phyloP scores from a whole-genome alignment of 2,329 filamentous ascomycete species.

The Emmonsia crescens region DNA sequence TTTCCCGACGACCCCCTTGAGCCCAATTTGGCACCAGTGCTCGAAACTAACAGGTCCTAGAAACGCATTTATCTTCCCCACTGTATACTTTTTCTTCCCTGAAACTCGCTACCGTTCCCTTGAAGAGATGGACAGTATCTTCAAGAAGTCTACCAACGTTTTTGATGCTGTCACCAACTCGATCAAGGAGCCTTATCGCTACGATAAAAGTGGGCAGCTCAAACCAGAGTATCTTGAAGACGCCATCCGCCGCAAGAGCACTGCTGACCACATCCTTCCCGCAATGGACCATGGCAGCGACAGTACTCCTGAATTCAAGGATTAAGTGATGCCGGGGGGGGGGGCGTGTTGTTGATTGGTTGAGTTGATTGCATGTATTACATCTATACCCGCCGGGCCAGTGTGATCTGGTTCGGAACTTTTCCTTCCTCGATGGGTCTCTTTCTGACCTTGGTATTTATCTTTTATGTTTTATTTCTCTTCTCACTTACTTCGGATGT shows the following conservation, averaged over 20 bases:
- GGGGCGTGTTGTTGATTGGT: not conserved
- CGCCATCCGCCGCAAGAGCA: not conserved
- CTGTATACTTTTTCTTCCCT: conserved; percentile 31
- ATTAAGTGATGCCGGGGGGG: not conserved
- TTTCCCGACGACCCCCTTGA: not conserved
- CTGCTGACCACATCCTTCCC: not conserved
- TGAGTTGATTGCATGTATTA: not conserved
- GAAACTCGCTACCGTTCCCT: conserved; percentile 30
- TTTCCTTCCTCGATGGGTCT: not conserved
- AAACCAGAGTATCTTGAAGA: conserved; percentile 4
- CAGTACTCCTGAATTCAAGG: not conserved
- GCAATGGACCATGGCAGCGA: not conserved
- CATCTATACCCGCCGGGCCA: not conserved
- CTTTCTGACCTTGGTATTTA: not conserved
- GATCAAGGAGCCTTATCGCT: conserved; percentile 5
- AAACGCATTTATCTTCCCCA: conserved; percentile 10
- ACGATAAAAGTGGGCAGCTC: conserved; percentile 3
- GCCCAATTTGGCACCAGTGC: not conserved
- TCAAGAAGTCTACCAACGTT: conserved; percentile 22
- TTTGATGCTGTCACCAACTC: conserved; percentile 13
- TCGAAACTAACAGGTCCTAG: not conserved
- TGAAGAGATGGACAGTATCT: conserved; percentile 33
- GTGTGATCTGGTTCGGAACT: not conserved
- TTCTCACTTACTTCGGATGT: not conserved
- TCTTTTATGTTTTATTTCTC: not conserved